phyloP scores from a whole-genome alignment of 2,329 filamentous ascomycete genomes.

The Pseudocercospora vitis region DNA sequence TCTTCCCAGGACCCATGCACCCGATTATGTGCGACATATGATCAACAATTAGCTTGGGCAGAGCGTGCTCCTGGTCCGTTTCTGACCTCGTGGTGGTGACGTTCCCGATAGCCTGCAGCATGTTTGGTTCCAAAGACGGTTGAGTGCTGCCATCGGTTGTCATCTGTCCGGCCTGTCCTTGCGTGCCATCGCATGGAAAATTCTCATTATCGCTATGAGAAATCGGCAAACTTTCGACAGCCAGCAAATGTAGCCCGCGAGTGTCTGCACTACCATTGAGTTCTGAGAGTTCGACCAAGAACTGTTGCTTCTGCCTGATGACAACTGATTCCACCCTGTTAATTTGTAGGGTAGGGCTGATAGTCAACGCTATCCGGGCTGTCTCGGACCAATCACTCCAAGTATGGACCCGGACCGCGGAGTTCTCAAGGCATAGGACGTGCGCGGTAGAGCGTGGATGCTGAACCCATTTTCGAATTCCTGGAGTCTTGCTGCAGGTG shows the following conservation, averaged over 20 bases:
- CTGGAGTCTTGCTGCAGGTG: neutral
- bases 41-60: neutral
- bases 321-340: neutral
- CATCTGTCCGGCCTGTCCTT: neutral
- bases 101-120: no score
- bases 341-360: neutral
- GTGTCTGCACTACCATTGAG: neutral
- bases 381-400: neutral
- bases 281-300: neutral
- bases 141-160: no score
- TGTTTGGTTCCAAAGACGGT: no score
- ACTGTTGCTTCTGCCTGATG: neutral
- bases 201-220: neutral
- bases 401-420: neutral
- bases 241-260: neutral
- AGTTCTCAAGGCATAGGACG: neutral
- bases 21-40: neutral
- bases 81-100: no score
- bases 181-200: neutral
- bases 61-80: neutral
- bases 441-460: neutral
- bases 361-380: neutral
- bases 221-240: neutral
- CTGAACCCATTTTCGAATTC: neutral
- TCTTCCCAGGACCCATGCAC: neutral